phyloP scores from a whole-genome alignment of 306 rosid species.

The Leucaena leucocephala region DNA sequence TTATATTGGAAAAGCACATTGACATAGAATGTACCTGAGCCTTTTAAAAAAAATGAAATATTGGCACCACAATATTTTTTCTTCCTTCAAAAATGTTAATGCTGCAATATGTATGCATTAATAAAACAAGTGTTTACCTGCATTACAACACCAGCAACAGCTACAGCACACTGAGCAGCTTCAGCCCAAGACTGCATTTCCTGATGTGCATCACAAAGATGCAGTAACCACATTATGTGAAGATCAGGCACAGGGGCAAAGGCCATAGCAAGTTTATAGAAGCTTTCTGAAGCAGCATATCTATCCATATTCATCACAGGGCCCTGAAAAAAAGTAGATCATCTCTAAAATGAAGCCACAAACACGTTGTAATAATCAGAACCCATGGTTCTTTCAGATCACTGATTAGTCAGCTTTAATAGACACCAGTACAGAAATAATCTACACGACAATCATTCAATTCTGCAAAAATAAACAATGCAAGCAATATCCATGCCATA shows the following conservation, averaged over 20 bases:
- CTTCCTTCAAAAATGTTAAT: slow-evolving; percentile 3
- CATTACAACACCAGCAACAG: slow-evolving; percentile 98
- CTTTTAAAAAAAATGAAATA: neutral
- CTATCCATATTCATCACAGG: slow-evolving; percentile 92
- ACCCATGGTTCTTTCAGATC: slow-evolving; percentile 6
- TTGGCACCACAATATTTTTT: slow-evolving; percentile 1
- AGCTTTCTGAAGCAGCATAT: slow-evolving; percentile 95
- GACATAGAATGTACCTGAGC: neutral
- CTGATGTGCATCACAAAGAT: slow-evolving; percentile 97
- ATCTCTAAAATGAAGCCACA: slow-evolving; percentile 23
- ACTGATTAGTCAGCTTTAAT: neutral
- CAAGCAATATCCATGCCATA: neutral
- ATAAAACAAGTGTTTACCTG: slow-evolving; percentile 53
- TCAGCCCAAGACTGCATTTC: slow-evolving; percentile 99
- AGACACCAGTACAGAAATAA: neutral
- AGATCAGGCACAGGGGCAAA: slow-evolving; percentile 99
- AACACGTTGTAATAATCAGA: slow-evolving; percentile 14
- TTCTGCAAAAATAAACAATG: neutral
- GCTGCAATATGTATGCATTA: slow-evolving; percentile 3
- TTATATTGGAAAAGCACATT: neutral
- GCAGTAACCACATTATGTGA: slow-evolving; percentile 99
- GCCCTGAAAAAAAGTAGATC: slow-evolving; percentile 51
- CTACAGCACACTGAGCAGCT: slow-evolving; percentile 99
- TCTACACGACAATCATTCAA: neutral
- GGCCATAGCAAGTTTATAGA: slow-evolving; percentile 91